Evolutionary conservation across 2,329 filamentous ascomycete species (phyloP), one percentile per base, ranked within the genome.

Genomic region (Penicillium italicum): DNA sequence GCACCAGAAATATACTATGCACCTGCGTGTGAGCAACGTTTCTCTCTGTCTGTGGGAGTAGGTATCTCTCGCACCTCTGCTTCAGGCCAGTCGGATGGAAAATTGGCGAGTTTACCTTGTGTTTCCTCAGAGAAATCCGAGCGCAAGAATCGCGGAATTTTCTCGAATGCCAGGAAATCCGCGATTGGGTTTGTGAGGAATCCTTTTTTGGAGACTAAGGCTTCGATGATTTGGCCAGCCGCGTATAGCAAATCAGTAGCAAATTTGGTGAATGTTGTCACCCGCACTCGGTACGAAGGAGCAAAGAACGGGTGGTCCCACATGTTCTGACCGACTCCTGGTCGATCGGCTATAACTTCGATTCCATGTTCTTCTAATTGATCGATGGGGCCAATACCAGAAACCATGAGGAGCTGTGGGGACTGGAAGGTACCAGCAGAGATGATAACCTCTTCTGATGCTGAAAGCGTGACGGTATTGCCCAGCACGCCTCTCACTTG

Each of bases 361-460:
- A 73, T 73, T 1, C 53, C 56, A 46, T 70, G 60, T 4, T 65
- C 30, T 7, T 65, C 24, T 7, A 74, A 58, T 1, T 61, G 57
- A 0, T 61, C 60, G 5, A 53, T 40, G 2, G 79, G 79, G 0
- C 80, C 80, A 47, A 78, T 66, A 1, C 81, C 81, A 18, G 77
- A 80, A 2, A 81, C 73, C 71, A 81, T 80, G 9, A 83, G 48
- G 5, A 82, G 67, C 56, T 83, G 79, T 0, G 81, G 81, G 0
- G 79, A 77, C 60, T 83, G 80, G 62, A 80, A 81, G 5, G 76
- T 73, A 3, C 82, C 83, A 0, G 77, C 79, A 0, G 79, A 75
- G 9, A 85, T 56, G 37, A 78, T 75, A 6, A 77, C 75, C 59
- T 85, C 82, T 30, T 74, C 74, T 16, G 72, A 77, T 20, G 82